A percentile compares a stretch with the other conserved stretches of the same genome.
Evolutionary conservation across 805 yeast genomes (phyloP).

Genomic region (Metschnikowia sp.): DNA sequence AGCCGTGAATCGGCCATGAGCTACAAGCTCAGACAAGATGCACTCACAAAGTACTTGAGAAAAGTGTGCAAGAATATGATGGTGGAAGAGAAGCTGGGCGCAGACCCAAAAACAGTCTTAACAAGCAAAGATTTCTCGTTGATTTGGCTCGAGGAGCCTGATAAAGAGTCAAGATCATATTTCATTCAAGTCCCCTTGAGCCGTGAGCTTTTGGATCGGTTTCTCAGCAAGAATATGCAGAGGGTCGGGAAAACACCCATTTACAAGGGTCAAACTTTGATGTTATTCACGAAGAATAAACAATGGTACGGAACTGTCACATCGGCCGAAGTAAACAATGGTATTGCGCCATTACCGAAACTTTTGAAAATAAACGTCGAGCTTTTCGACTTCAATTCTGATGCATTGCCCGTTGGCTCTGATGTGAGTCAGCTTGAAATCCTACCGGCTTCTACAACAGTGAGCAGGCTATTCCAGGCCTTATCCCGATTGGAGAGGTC

Average conservation of each 20-base stretch:
- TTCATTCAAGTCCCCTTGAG: slow-evolving; percentile 40
- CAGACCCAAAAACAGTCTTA: slow-evolving; percentile 39
- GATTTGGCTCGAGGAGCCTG: slow-evolving; percentile 27
- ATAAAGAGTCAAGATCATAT: slow-evolving; percentile 35
- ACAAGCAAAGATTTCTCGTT: slow-evolving; percentile 44
- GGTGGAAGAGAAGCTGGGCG: slow-evolving; percentile 49
- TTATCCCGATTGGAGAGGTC: slow-evolving; percentile 55
- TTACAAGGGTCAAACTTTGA: slow-evolving; percentile 52
- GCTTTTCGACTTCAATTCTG: slow-evolving; percentile 36
- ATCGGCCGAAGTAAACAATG: slow-evolving; percentile 25
- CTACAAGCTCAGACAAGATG: slow-evolving; percentile 46
- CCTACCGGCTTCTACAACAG: slow-evolving; percentile 59
- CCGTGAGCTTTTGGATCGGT: slow-evolving; percentile 45
- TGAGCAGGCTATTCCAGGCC: slow-evolving; percentile 58
- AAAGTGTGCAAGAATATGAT: slow-evolving; percentile 59
- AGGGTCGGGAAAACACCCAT: slow-evolving; percentile 58
- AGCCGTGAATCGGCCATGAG: slow-evolving; percentile 20
- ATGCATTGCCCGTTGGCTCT: slow-evolving; percentile 17
- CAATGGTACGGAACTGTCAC: slow-evolving; percentile 58
- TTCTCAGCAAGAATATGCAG: slow-evolving; percentile 47
- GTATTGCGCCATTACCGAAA: neutral
- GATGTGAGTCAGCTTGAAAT: slow-evolving; percentile 36
- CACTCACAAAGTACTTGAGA: slow-evolving; percentile 49
- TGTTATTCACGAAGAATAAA: slow-evolving; percentile 46
- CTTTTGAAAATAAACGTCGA: slow-evolving; percentile 44